Conservation (phyloP, 495 filamentous ascomycete genomes). For the Parathielavia appendiculata region DNA sequence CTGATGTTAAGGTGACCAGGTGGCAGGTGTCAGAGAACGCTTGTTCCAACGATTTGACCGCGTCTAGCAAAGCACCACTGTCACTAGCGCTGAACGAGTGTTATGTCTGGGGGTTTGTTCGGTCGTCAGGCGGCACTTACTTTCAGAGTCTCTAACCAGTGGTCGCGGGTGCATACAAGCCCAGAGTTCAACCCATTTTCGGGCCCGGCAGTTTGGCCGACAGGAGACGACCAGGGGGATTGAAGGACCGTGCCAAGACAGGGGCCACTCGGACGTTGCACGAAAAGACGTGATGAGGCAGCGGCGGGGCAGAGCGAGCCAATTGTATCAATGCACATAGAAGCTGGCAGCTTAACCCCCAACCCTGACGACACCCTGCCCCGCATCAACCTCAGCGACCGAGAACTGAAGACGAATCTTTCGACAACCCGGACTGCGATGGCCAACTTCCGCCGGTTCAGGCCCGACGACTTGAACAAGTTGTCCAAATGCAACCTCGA, state of each 20-base stretch:
- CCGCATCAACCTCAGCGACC: background rate
- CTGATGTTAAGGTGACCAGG: too few relatives aligned
- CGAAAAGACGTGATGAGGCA: background rate
- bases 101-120: background rate
- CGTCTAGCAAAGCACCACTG: background rate
- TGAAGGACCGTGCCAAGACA: background rate
- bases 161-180: background rate
- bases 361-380: background rate
- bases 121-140: conserved; percentile 11
- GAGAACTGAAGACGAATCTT: background rate
- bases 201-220: background rate
- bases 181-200: background rate
- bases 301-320: background rate
- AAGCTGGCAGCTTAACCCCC: too few relatives aligned
- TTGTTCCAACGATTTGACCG: background rate
- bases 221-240: background rate
- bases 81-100: background rate
- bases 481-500: conserved; percentile 88
- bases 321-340: too few relatives aligned
- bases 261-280: too few relatives aligned
- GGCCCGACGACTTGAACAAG: conserved; percentile 44
- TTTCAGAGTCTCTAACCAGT: background rate
- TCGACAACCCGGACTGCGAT: conserved; percentile 22
- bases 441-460: conserved; percentile 46
- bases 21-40: background rate